These are phyloP conservation scores for Zygoascus tannicola DNA, from an alignment of 805 yeast species.

Conservation along the genomic window DNA sequence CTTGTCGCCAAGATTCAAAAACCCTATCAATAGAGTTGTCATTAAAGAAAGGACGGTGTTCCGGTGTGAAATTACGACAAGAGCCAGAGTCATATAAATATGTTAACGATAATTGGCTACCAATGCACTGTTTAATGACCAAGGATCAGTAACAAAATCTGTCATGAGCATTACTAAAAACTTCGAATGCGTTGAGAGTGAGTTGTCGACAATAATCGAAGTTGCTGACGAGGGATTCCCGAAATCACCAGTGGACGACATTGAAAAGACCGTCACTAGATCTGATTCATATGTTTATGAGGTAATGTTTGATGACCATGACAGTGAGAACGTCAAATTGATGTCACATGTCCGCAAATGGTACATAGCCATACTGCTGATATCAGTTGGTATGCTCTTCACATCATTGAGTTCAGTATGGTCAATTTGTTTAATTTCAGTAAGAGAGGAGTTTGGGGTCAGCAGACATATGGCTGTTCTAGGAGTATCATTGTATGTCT, in stretches of 20 bases:
- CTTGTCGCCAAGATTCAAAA: too few relatives aligned
- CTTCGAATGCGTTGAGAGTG: too few relatives aligned
- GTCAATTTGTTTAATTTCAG: slow-evolving; percentile 35
- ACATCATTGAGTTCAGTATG: slow-evolving; percentile 45
- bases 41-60: too few relatives aligned
- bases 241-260: neutral
- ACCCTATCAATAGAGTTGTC: too few relatives aligned
- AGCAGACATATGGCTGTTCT: slow-evolving; percentile 37
- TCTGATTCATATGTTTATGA: neutral
- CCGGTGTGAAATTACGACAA: too few relatives aligned
- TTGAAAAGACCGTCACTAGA: neutral
- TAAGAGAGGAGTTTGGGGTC: slow-evolving; percentile 30
- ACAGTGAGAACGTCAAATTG: slow-evolving; percentile 31
- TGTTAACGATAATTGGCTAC: too few relatives aligned
- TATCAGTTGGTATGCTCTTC: slow-evolving; percentile 17
- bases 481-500: slow-evolving; percentile 43
- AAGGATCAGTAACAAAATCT: too few relatives aligned
- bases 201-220: neutral
- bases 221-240: neutral
- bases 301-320: slow-evolving; percentile 17
- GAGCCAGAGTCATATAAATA: too few relatives aligned
- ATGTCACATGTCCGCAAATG: slow-evolving; percentile 29
- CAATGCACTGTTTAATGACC: too few relatives aligned
- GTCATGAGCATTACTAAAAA: too few relatives aligned
- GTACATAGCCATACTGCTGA: slow-evolving; percentile 27